phyloP scores from a whole-genome alignment of 345 rosid genomes.

The Excoecaria cochinchinensis region DNA sequence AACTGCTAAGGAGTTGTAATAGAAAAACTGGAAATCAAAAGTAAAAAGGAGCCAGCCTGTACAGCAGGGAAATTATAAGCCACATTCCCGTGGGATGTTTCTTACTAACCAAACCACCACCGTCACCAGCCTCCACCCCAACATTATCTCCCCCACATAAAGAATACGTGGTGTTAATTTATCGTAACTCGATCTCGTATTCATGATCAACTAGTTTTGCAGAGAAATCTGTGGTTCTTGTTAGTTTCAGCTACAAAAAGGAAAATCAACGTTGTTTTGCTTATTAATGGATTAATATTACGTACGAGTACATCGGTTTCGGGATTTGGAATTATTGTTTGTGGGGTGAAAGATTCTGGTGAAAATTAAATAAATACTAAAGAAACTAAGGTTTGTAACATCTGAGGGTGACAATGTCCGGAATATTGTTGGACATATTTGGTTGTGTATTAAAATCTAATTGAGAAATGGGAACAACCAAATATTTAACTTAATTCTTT shows the following conservation, averaged over 20 bases:
- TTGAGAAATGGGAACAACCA: too few species aligned
- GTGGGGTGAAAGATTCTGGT: neutral
- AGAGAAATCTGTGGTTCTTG: neutral
- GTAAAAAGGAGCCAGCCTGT: conserved; percentile 3
- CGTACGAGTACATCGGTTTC: neutral
- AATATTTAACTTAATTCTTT: neutral
- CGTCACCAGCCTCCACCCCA: neutral
- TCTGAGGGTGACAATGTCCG: conserved; percentile 6
- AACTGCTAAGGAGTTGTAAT: too few species aligned
- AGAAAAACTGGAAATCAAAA: neutral
- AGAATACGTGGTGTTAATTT: too few species aligned
- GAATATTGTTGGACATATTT: too few species aligned
- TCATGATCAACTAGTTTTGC: neutral
- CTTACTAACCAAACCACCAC: conserved; percentile 35
- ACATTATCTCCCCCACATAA: conserved; percentile 1
- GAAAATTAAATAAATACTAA: neutral
- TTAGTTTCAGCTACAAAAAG: neutral
- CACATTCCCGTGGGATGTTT: conserved; percentile 30
- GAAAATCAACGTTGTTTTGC: neutral
- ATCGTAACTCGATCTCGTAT: too few species aligned
- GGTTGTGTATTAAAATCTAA: too few species aligned
- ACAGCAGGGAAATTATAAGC: neutral
- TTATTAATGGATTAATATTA: neutral
- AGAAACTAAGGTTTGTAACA: conserved; percentile 9
- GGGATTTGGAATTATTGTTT: neutral